Percentiles rank a stretch among this genome's conserved stretches.
Conservation (phyloP, 495 filamentous ascomycete species). For the Podospora fimiseda region DNA sequence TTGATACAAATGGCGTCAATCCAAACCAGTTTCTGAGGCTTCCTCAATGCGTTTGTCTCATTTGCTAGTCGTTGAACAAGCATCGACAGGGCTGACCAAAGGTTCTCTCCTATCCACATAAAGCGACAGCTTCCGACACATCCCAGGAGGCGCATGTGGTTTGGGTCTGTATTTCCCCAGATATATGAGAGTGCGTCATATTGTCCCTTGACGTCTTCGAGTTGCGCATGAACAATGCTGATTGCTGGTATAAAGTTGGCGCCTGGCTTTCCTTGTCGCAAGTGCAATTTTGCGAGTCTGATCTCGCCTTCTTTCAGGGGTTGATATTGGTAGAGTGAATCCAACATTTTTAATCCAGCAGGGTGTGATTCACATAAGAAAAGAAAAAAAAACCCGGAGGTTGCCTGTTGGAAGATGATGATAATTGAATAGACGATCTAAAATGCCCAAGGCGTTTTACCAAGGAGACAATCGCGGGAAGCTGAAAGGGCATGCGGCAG, state of each 20-base stretch:
- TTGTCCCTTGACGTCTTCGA: neutral
- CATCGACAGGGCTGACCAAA: neutral
- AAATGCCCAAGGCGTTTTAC: too few species aligned
- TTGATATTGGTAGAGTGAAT: neutral
- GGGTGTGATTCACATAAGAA: too few species aligned
- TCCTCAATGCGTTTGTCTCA: neutral
- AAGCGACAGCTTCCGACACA: neutral
- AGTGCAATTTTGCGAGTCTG: neutral
- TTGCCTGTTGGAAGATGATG: too few species aligned
- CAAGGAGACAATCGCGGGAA: too few species aligned
- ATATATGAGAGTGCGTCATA: neutral
- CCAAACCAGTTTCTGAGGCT: neutral
- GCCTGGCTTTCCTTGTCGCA: neutral
- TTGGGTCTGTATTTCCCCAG: neutral
- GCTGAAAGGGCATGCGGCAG: too few species aligned
- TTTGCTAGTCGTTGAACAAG: neutral
- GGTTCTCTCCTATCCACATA: neutral
- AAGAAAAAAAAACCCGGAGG: too few species aligned
- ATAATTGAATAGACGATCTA: too few species aligned
- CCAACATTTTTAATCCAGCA: neutral
- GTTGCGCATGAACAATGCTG: neutral
- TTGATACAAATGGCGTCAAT: neutral
- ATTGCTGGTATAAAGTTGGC: neutral
- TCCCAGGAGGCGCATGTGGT: neutral
- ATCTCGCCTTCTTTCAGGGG: neutral